Conservation (phyloP, 192 early-diverging fungal species). For the Jimgerdemannia lactiflua region DNA sequence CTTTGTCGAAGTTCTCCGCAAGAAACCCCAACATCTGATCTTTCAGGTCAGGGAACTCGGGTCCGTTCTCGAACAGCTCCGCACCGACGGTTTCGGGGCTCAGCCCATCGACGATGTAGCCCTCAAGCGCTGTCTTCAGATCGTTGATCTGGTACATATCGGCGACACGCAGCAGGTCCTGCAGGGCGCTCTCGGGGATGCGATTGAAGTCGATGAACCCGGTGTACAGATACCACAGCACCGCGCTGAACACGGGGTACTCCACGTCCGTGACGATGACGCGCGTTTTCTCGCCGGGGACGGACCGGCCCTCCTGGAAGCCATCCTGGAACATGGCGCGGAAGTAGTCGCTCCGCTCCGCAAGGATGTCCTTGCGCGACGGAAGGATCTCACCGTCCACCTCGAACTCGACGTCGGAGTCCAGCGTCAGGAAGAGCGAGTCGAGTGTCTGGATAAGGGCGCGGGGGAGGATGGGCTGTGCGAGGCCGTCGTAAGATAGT, state of each 20-base stretch:
- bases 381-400: no score
- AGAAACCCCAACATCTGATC: slow-evolving; percentile 8
- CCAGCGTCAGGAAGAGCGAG: no score
- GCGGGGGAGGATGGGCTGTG: no score
- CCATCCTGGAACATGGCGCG: slow-evolving; percentile 13
- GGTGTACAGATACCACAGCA: neutral
- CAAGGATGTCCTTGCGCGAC: slow-evolving; percentile 7
- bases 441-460: no score
- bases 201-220: neutral
- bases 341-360: slow-evolving; percentile 15
- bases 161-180: neutral
- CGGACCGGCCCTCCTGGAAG: slow-evolving; percentile 2
- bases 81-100: neutral
- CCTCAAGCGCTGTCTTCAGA: neutral
- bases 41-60: slow-evolving; percentile 9
- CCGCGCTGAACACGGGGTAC: neutral
- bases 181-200: neutral
- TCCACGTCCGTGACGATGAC: neutral
- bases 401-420: no score
- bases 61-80: neutral
- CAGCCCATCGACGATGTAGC: neutral
- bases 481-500: no score
- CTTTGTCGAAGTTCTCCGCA: slow-evolving; percentile 2
- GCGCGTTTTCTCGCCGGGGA: neutral
- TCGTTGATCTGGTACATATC: slow-evolving; percentile 10